These are phyloP conservation scores for Trichoderma koningiopsis DNA, from an alignment of 2,329 filamentous ascomycete genomes.

Conservation along the genomic window DNA sequence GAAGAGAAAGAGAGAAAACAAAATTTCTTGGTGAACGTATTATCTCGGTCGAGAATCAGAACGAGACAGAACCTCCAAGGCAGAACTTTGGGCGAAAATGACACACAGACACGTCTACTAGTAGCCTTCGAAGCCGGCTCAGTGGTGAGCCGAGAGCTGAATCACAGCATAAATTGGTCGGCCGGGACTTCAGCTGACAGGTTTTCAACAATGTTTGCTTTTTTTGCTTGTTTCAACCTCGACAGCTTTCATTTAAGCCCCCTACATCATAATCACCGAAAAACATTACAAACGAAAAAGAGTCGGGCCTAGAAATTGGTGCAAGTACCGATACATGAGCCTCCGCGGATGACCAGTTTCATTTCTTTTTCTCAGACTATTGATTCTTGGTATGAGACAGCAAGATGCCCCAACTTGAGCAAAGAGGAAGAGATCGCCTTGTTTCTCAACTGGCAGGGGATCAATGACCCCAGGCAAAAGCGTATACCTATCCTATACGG, in stretches of 20 bases:
- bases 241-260: neutral
- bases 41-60: neutral
- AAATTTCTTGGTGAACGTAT: neutral
- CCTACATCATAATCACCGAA: neutral
- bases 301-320: too few relatives aligned
- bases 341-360: neutral
- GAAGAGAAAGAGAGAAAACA: neutral
- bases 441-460: neutral
- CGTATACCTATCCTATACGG: neutral
- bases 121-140: neutral
- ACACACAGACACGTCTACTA: neutral
- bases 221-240: neutral
- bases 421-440: neutral
- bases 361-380: neutral
- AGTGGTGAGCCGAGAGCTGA: neutral
- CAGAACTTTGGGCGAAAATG: too few relatives aligned
- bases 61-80: neutral
- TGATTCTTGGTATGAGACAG: constrained; percentile 7
- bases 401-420: neutral
- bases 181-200: neutral
- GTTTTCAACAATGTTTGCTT: neutral
- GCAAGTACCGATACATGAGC: neutral
- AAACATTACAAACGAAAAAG: neutral
- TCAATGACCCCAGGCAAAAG: neutral
- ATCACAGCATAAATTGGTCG: neutral